Evolutionary conservation across 352 stramenopile species (phyloP), one percentile per base, ranked within the genome.

Genomic region (Globisporangium sylvaticum): DNA sequence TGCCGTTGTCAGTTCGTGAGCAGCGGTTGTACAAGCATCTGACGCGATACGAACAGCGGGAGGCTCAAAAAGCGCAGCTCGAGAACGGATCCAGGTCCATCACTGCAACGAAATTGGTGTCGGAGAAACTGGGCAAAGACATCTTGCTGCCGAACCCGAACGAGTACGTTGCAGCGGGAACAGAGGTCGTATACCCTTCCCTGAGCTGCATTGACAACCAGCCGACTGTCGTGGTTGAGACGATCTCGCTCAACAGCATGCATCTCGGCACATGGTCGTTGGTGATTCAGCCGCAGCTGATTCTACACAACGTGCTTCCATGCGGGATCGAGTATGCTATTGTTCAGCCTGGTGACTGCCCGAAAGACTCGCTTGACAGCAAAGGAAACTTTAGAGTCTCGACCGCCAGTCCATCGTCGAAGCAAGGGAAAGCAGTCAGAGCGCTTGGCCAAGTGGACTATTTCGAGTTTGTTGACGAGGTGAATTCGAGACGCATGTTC

Each of bases 301-400:
- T 92, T 34, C 67, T 96, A 27, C 76, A 92, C 62, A 96, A 96
- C 48, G 78, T 94, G 44, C 72, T 96, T 52, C 88, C 88, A 15
- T 94, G 87, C 31, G 87, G 78, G 50, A 67, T 95, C 44, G 88
- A 96, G 63, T 96, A 95, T 66, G 79, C 74, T 4, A 91, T 96
- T 66, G 88, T 96, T 4, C 88, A 96, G 59, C 52, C 80, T 2
- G 52, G 68, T 31, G 88, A 96, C 70, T 94, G 87, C n/a, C 85
- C 85, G 0, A 70, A 27, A 2, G 79, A 92, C 6, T 69, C 72
- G 42, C 62, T 94, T 53, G 87, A 89, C 32, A 75, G 34, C 44
- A 86, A 84, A n/a, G 75, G 78, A 2, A 65, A 84, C 18, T 91
- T 94, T 57, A 76, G 74, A 14, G 44, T 89, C 52, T 58, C 72